These are phyloP conservation scores for Lophiotrema nucula DNA, from an alignment of 495 filamentous ascomycete species.

Conservation along the genomic window DNA sequence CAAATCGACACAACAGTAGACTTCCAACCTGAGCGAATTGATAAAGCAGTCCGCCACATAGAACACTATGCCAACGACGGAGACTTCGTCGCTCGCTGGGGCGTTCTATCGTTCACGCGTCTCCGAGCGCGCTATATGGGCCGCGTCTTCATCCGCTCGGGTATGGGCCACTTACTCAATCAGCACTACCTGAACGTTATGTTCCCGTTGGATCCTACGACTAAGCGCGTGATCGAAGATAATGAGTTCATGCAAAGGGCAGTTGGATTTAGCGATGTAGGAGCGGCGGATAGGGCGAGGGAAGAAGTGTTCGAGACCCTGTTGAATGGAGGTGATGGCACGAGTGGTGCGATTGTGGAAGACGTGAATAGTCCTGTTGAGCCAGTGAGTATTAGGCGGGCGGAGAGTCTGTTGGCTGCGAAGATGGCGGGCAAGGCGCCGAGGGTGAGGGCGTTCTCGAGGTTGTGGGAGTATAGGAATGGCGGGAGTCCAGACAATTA, in stretches of 20 bases:
- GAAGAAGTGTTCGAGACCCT: conserved; percentile 9
- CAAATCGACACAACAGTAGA: not conserved
- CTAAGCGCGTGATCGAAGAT: conserved; percentile 41
- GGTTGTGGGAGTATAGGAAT: conserved; percentile 72
- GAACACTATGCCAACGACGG: conserved; percentile 80
- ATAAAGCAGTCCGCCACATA: conserved; percentile 64
- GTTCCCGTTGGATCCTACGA: conserved; percentile 59
- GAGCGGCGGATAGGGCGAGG: conserved; percentile 6
- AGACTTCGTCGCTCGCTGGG: conserved; percentile 76
- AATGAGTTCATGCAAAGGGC: conserved; percentile 60
- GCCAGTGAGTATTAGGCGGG: conserved; percentile 23
- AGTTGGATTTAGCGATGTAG: conserved; percentile 38
- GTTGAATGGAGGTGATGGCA: conserved; percentile 7
- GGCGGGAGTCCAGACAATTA: conserved; percentile 44
- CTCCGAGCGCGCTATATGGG: conserved; percentile 66
- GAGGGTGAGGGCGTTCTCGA: conserved; percentile 67
- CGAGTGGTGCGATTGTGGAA: conserved; percentile 17
- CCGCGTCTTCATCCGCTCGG: conserved; percentile 65
- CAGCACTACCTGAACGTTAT: conserved; percentile 82
- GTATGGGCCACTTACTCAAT: conserved; percentile 68
- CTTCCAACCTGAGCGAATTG: not conserved
- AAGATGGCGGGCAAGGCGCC: conserved; percentile 22
- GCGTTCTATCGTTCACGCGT: conserved; percentile 66
- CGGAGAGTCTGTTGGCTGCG: conserved; percentile 14
- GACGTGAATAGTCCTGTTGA: conserved; percentile 22